Conservation (phyloP, 164 flowering plant genomes). For the Annona cherimola region DNA sequence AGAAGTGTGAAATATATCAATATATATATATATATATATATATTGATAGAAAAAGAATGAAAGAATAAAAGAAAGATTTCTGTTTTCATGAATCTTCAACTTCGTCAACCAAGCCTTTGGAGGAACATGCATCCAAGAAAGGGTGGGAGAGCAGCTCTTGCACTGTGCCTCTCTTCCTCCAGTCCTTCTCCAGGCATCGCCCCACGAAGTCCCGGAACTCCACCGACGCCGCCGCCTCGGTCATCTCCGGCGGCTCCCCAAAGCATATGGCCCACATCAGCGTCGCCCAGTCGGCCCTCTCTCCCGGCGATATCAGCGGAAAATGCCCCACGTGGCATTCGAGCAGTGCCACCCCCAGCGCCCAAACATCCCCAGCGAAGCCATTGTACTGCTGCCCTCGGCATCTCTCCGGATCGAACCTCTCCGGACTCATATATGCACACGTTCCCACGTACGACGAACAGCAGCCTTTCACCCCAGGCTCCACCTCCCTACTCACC, state of each 20-base stretch:
- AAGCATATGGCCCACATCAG: constrained; percentile 56
- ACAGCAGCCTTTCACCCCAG: constrained; percentile 15
- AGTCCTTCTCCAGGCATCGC: constrained; percentile 51
- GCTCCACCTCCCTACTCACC: constrained; percentile 28
- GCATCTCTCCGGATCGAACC: constrained; percentile 44
- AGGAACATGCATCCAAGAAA: constrained; percentile 24
- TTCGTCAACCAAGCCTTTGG: constrained; percentile 4
- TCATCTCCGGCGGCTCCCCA: constrained; percentile 34
- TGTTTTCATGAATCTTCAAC: neutral
- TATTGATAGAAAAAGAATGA: neutral
- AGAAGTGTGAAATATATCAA: no score
- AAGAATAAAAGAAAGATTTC: neutral
- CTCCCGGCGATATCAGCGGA: constrained; percentile 4
- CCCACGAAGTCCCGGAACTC: constrained; percentile 40
- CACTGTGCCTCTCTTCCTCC: constrained; percentile 46
- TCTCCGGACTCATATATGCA: constrained; percentile 70
- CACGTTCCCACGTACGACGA: constrained; percentile 38
- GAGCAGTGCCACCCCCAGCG: constrained; percentile 42
- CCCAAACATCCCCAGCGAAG: constrained; percentile 57
- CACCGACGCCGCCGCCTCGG: constrained; percentile 35
- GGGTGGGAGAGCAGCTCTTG: constrained; percentile 48
- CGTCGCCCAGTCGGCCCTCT: constrained; percentile 45
- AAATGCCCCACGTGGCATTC: constrained; percentile 47
- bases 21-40: no score
- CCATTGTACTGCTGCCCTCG: constrained; percentile 26